phyloP scores from a whole-genome alignment of 768 basidiomycete species.

The Psilocybe cubensis region DNA sequence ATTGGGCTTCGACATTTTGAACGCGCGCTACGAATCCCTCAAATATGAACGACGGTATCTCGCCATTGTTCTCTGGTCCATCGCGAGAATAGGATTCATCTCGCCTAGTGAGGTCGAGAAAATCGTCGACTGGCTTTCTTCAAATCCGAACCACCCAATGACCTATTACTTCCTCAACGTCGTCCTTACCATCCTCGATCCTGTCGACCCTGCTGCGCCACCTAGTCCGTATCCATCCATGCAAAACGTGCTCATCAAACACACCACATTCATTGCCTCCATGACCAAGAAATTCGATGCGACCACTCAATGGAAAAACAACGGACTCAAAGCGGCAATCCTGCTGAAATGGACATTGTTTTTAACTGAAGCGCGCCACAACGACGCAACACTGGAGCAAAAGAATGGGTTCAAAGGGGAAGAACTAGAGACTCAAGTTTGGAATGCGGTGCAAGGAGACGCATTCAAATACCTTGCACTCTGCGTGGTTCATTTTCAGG shows the following conservation, averaged over 20 bases:
- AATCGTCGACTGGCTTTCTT: slow-evolving; percentile 72
- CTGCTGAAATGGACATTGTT: slow-evolving; percentile 91
- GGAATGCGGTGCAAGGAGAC: slow-evolving; percentile 83
- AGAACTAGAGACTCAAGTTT: slow-evolving; percentile 79
- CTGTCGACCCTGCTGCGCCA: slow-evolving; percentile 55
- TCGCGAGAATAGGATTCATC: slow-evolving; percentile 67
- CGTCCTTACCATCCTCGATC: slow-evolving; percentile 68
- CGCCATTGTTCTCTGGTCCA: slow-evolving; percentile 60
- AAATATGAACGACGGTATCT: slow-evolving; percentile 75
- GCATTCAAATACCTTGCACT: slow-evolving; percentile 73
- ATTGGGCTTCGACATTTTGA: slow-evolving; percentile 69
- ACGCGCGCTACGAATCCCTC: slow-evolving; percentile 71
- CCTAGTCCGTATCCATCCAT: slow-evolving; percentile 43
- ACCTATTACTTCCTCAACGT: slow-evolving; percentile 70
- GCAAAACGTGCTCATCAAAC: slow-evolving; percentile 51
- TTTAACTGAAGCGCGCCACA: slow-evolving; percentile 74
- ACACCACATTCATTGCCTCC: slow-evolving; percentile 48
- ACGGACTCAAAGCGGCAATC: slow-evolving; percentile 70
- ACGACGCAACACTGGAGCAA: slow-evolving; percentile 66
- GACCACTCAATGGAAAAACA: slow-evolving; percentile 65
- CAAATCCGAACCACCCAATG: slow-evolving; percentile 68
- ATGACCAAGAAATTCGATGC: slow-evolving; percentile 64
- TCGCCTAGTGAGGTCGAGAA: slow-evolving; percentile 61
- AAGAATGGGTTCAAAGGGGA: slow-evolving; percentile 72
- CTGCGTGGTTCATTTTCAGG: slow-evolving; percentile 61